A percentile compares a stretch with the other conserved stretches of the same genome.
phyloP scores from a whole-genome alignment of 2,329 filamentous ascomycete species.

The Aureobasidium sp. region DNA sequence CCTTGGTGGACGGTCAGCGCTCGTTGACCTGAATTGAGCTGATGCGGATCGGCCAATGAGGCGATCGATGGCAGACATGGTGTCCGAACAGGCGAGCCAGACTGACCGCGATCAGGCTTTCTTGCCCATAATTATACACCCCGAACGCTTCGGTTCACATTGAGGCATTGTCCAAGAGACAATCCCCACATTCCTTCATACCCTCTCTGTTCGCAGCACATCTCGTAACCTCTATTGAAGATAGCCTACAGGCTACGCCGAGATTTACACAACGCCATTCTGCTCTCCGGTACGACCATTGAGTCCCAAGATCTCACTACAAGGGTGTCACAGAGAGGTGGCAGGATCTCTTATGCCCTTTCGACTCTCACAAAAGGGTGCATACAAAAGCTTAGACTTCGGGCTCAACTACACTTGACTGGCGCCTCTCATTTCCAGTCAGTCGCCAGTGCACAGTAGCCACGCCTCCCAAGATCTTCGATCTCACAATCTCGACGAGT shows the following conservation, averaged over 20 bases:
- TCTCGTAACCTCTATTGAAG: not conserved
- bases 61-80: not conserved
- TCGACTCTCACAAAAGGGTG: not conserved
- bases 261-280: no score
- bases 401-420: not conserved
- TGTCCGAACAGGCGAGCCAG: not conserved
- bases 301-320: no score
- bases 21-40: not conserved
- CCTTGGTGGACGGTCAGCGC: not conserved
- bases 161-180: not conserved
- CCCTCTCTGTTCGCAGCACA: not conserved
- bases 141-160: not conserved
- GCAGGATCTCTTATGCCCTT: not conserved
- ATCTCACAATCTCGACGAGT: no score
- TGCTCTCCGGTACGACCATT: no score
- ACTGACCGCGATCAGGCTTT: constrained; percentile 3
- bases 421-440: not conserved
- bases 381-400: not conserved
- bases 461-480: not conserved
- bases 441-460: not conserved
- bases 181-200: not conserved
- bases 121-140: not conserved
- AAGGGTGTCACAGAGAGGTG: not conserved
- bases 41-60: not conserved
- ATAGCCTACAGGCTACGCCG: no score